phyloP scores from a whole-genome alignment of 176 grass and related monocot genomes.

The Areca catechu region DNA sequence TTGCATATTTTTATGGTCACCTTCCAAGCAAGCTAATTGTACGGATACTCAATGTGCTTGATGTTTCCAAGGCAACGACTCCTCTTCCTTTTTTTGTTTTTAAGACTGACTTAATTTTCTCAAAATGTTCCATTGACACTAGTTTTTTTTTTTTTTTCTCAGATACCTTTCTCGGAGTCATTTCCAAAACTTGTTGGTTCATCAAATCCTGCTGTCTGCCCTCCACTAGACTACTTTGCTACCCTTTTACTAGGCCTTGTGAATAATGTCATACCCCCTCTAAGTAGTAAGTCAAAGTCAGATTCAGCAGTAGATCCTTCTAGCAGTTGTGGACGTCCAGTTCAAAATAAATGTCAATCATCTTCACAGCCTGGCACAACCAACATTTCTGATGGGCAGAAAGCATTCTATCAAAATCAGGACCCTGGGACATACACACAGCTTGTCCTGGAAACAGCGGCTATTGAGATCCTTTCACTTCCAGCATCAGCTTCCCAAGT shows the following conservation, averaged over 20 bases:
- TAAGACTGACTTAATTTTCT: neutral
- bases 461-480: conserved; percentile 94
- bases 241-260: conserved; percentile 90
- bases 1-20: conserved; percentile 94
- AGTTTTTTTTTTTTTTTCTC: conserved; percentile 11
- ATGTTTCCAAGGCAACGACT: conserved; percentile 59
- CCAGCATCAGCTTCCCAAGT: conserved; percentile 61
- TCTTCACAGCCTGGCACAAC: conserved; percentile 49
- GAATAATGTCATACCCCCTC: conserved; percentile 92
- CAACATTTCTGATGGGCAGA: conserved; percentile 52
- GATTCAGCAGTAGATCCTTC: conserved; percentile 42
- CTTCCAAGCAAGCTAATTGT: conserved; percentile 84
- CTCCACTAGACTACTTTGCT: conserved; percentile 84
- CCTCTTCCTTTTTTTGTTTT: neutral
- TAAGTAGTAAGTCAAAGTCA: conserved; percentile 75
- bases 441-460: conserved; percentile 94
- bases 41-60: conserved; percentile 74
- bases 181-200: conserved; percentile 61
- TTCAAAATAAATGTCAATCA: conserved; percentile 45
- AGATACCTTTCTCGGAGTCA: conserved; percentile 84
- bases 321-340: conserved; percentile 20
- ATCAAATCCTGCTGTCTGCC: conserved; percentile 49
- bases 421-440: conserved; percentile 97
- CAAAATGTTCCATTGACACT: neutral
- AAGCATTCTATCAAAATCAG: conserved; percentile 97